Conservation (phyloP, 164 flowering plant species). For the Aristolochia contorta region DNA sequence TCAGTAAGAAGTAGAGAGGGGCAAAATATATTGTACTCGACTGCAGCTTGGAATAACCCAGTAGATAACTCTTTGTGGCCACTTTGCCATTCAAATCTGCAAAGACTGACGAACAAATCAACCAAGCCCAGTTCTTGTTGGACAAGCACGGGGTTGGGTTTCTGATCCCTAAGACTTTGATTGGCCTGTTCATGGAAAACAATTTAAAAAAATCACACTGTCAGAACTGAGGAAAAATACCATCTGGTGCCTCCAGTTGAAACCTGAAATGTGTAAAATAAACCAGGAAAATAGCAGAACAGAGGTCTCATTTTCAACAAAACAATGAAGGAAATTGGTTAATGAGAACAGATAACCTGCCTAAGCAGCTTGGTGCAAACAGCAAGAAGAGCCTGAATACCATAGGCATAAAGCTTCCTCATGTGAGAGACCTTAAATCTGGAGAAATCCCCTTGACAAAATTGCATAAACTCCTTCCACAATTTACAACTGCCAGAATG, state of each 20-base stretch:
- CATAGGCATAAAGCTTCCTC: constrained; percentile 78
- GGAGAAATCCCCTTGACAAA: constrained; percentile 83
- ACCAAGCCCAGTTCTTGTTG: constrained; percentile 71
- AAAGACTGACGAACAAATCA: constrained; percentile 71
- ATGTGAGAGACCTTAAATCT: constrained; percentile 76
- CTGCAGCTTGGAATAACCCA: constrained; percentile 79
- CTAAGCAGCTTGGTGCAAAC: constrained; percentile 74
- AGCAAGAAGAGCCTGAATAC: constrained; percentile 74
- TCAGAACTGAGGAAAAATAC: background rate
- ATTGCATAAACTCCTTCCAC: constrained; percentile 80
- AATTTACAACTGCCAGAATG: constrained; percentile 73
- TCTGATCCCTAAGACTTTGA: constrained; percentile 17
- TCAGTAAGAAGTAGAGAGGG: constrained; percentile 70
- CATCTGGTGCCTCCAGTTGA: background rate
- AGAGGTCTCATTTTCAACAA: background rate
- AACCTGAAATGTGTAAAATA: background rate
- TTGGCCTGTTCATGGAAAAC: constrained; percentile 33
- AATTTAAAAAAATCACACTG: constrained; percentile 1
- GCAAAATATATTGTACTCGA: constrained; percentile 74
- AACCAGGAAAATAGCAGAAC: background rate
- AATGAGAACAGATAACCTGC: constrained; percentile 60
- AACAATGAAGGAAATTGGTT: background rate
- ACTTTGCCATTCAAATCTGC: constrained; percentile 94
- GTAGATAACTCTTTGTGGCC: constrained; percentile 93
- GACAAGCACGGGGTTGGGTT: constrained; percentile 28